A percentile compares a stretch with the other conserved stretches of the same genome.
These are phyloP conservation scores for Amanita subjunquillea DNA, from an alignment of 768 basidiomycete species.

Conservation along the genomic window DNA sequence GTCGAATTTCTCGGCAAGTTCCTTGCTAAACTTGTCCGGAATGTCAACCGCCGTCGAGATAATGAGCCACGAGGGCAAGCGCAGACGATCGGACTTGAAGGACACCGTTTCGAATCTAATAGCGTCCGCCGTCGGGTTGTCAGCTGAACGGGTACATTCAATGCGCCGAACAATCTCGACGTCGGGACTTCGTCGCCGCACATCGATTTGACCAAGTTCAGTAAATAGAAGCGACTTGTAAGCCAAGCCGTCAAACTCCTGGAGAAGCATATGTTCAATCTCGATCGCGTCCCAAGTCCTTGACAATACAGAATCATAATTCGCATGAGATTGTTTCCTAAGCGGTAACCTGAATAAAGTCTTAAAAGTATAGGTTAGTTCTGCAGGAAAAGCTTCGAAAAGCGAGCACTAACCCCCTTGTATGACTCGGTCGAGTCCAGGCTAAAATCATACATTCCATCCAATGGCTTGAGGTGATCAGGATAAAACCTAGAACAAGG, in stretches of 20 bases:
- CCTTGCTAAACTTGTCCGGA: background rate
- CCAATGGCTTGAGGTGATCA: conserved; percentile 27
- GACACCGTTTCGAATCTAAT: background rate
- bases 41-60: background rate
- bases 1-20: conserved; percentile 1
- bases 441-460: conserved; percentile 33
- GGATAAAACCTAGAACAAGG: conserved; percentile 24
- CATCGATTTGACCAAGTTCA: conserved; percentile 18
- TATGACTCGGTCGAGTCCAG: conserved; percentile 16
- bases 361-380: conserved; percentile 12
- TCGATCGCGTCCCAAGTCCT: conserved; percentile 13
- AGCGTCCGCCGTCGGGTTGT: background rate
- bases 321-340: conserved; percentile 17
- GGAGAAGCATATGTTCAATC: conserved; percentile 17
- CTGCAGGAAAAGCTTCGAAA: background rate
- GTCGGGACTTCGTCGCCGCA: conserved; percentile 12
- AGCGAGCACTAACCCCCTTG: conserved; percentile 25
- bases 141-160: conserved; percentile 11
- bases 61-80: background rate
- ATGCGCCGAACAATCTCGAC: conserved; percentile 14
- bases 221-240: conserved; percentile 33
- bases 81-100: background rate
- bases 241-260: conserved; percentile 20
- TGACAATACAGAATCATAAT: conserved; percentile 12
- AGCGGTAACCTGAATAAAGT: conserved; percentile 40